phyloP scores from a whole-genome alignment of 805 yeast genomes.

The Tetrapisispora nanseiensis region DNA sequence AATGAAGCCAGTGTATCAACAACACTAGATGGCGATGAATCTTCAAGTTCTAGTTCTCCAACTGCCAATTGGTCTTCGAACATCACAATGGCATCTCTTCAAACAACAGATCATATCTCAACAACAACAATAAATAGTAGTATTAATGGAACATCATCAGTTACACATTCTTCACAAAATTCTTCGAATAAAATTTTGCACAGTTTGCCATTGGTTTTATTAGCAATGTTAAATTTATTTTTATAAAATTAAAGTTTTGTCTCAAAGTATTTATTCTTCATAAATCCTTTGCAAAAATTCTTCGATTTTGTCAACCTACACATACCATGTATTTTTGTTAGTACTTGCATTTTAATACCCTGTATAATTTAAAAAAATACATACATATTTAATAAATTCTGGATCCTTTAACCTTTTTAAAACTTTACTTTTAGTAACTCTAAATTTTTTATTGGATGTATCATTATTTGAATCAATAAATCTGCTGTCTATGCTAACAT shows the following conservation, averaged over 20 bases:
- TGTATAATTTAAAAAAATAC: slow-evolving; percentile 1
- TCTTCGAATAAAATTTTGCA: neutral
- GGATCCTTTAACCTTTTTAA: slow-evolving; percentile 18
- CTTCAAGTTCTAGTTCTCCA: neutral
- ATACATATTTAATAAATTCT: slow-evolving; percentile 24
- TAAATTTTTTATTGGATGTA: neutral
- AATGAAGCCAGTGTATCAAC: neutral
- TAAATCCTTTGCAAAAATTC: slow-evolving; percentile 1
- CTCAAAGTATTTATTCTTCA: neutral
- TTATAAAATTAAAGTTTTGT: neutral
- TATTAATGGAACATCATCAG: neutral
- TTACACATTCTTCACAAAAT: neutral
- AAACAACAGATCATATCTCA: neutral
- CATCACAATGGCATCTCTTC: neutral
- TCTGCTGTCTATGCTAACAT: neutral
- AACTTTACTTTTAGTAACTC: slow-evolving; percentile 11
- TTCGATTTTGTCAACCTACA: slow-evolving; percentile 9
- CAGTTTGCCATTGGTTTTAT: neutral
- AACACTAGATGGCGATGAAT: no score
- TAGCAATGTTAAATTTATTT: neutral
- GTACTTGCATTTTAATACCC: neutral
- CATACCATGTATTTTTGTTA: neutral
- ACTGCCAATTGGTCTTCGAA: neutral
- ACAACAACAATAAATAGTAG: neutral
- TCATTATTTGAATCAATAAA: neutral